phyloP scores from a whole-genome alignment of 352 stramenopile species.

The Pythium oligandrum region DNA sequence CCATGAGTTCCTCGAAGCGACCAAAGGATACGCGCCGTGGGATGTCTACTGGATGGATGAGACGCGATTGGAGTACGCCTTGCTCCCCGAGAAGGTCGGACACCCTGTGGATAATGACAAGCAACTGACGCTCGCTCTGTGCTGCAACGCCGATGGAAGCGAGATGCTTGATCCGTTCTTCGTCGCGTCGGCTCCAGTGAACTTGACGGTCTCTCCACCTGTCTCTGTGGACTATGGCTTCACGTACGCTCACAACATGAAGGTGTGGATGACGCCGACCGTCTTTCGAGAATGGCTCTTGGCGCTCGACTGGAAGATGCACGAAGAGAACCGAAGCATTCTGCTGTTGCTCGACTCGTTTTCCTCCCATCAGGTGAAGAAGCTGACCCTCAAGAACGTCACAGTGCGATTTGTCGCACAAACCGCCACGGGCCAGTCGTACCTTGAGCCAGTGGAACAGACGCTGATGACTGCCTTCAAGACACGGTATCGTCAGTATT shows the following conservation, averaged over 20 bases:
- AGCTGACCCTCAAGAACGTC: constrained; percentile 57
- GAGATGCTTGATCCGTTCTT: constrained; percentile 71
- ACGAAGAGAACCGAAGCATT: constrained; percentile 62
- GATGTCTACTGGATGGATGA: constrained; percentile 80
- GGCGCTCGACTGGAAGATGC: constrained; percentile 74
- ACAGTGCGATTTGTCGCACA: constrained; percentile 41
- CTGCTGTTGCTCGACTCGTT: constrained; percentile 62
- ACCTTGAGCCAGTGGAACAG: constrained; percentile 34
- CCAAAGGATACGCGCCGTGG: constrained; percentile 37
- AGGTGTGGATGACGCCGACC: constrained; percentile 65
- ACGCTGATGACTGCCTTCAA: constrained; percentile 45
- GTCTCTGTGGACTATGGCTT: constrained; percentile 27
- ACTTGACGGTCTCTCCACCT: neutral
- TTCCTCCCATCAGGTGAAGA: constrained; percentile 52
- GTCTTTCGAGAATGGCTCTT: constrained; percentile 77
- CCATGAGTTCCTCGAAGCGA: constrained; percentile 38
- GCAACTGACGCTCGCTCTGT: constrained; percentile 59
- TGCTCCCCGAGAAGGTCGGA: constrained; percentile 9
- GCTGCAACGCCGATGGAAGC: constrained; percentile 60
- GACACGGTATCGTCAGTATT: constrained; percentile 47
- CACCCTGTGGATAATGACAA: neutral
- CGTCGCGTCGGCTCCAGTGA: constrained; percentile 35
- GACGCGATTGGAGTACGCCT: constrained; percentile 46
- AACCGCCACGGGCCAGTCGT: constrained; percentile 31
- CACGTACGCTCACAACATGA: constrained; percentile 67